phyloP scores from a whole-genome alignment of 176 grass and related monocot species.

The Triticum timopheevii region DNA sequence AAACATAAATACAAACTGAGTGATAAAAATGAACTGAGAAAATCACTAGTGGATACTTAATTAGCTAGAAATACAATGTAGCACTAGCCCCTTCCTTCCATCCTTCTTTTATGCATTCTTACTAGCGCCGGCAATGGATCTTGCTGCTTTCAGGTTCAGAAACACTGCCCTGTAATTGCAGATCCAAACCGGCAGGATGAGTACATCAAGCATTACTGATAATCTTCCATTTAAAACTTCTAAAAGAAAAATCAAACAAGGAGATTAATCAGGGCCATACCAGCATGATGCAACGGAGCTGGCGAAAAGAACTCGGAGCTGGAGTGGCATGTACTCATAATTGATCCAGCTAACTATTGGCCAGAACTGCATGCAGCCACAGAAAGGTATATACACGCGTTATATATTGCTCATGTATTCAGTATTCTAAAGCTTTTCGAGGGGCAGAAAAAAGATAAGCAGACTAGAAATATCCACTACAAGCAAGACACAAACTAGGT shows the following conservation, averaged over 20 bases:
- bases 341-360: constrained; percentile 83
- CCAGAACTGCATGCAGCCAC: constrained; percentile 68
- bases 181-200: constrained; percentile 29
- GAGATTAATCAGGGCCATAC: constrained; percentile 25
- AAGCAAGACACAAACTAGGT: not conserved
- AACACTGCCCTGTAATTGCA: constrained; percentile 63
- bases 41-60: not conserved
- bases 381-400: not conserved
- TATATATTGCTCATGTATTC: not conserved
- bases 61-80: not conserved
- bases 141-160: constrained; percentile 83
- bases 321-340: constrained; percentile 87
- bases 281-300: constrained; percentile 84
- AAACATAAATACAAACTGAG: not conserved
- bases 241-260: not conserved
- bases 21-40: not conserved
- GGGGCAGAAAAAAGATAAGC: not conserved
- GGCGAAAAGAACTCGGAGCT: constrained; percentile 79
- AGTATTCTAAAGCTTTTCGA: not conserved
- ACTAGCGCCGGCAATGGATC: constrained; percentile 43
- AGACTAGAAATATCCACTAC: constrained; percentile 4
- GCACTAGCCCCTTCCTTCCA: not conserved
- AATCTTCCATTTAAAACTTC: not conserved
- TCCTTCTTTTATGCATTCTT: constrained; percentile 54
- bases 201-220: not conserved